Base-by-base conservation (phyloP, 2,329 filamentous ascomycete species). In the Colletotrichum lupini region DNA sequence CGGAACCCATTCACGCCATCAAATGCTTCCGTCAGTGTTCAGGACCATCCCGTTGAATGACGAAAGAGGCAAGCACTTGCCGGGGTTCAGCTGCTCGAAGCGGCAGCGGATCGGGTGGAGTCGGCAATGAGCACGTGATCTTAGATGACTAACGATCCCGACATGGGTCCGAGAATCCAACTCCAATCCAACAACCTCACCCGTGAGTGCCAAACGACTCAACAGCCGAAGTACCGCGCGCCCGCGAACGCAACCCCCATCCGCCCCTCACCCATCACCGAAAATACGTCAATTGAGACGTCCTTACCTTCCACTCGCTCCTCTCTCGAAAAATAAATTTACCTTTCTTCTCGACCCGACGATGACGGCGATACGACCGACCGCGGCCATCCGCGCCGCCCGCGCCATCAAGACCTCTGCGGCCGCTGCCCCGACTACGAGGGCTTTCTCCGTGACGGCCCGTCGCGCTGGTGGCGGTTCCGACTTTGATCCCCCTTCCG, bases 401-500 rank as follows among this genome's bases (percentile, higher is more conserved):
- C 84, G 81, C 80, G 75, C 78, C 74, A 81, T 82, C 78, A 82
- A 82, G 74, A 78, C 79, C 73, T 72, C 76, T 67, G 57, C 74
- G 76, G 67, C 72, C 56, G 69, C 22, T 1, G 37, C 65, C 55
- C 65, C 75, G 19, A 68, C 76, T 60, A 73, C 80, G 76, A 81
- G 85, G 76, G 76, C 76, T 77, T 87, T 89, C 82, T 84, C 85
- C 73, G 81, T 83, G 64, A 86, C 86, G 74, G 77, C 84, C 75
- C 83, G 83, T 79, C 83, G 81, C 77, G 80, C 77, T 76, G 83
- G 82, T 70, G 82, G 80, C 76, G 83, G 82, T 75, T 89, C 91
- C 77, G 93, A 95, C 82, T 99, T 95, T 85, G 97, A 99, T 78
- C 92, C 95, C 60, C 96, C 97, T 3, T 90, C 88, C 69, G 97